Percentiles rank a stretch among this genome's conserved stretches.
Conservation (phyloP, 2,329 filamentous ascomycete genomes). For the Neocatenulostroma microsporum region DNA sequence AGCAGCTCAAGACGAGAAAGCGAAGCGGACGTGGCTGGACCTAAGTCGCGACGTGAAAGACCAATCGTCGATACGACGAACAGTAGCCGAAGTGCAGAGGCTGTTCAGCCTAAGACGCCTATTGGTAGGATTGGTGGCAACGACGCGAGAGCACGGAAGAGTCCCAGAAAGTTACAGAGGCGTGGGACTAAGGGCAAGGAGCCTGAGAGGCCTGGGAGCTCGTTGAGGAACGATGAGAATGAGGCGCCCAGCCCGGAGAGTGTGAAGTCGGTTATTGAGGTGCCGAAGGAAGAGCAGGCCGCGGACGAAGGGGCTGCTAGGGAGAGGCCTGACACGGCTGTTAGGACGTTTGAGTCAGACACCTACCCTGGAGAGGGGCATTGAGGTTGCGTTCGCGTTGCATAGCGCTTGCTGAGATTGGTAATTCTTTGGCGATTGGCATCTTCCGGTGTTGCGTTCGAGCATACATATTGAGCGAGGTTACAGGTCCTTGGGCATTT, state of each 20-base stretch:
- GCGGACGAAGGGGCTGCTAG: constrained; percentile 3
- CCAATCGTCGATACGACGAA: constrained; percentile 13
- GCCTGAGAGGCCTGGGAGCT: constrained; percentile 13
- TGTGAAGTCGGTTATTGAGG: constrained; percentile 16
- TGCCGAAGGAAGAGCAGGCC: constrained; percentile 8
- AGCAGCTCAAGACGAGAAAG: constrained; percentile 22
- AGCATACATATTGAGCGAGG: background rate
- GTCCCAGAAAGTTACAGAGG: constrained; percentile 20
- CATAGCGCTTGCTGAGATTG: constrained; percentile 2
- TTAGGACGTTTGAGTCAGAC: constrained; percentile 43
- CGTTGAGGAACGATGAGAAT: constrained; percentile 2
- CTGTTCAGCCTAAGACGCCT: constrained; percentile 15
- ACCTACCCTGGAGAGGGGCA: constrained; percentile 41
- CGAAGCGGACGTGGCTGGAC: constrained; percentile 19
- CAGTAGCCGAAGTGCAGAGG: constrained; percentile 6
- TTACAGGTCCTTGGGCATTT: background rate
- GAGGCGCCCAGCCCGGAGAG: constrained; percentile 18
- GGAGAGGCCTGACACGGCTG: constrained; percentile 9
- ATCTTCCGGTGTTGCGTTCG: constrained; percentile 1
- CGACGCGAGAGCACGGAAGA: constrained; percentile 17
- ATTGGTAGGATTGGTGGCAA: constrained; percentile 18
- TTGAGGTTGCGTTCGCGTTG: too few relatives aligned
- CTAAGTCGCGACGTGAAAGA: constrained; percentile 6
- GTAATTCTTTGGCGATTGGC: background rate
- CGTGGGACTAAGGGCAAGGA: constrained; percentile 15